These are phyloP conservation scores for Candolleomyces efflorescens DNA, from an alignment of 768 basidiomycete genomes.

Conservation along the genomic window DNA sequence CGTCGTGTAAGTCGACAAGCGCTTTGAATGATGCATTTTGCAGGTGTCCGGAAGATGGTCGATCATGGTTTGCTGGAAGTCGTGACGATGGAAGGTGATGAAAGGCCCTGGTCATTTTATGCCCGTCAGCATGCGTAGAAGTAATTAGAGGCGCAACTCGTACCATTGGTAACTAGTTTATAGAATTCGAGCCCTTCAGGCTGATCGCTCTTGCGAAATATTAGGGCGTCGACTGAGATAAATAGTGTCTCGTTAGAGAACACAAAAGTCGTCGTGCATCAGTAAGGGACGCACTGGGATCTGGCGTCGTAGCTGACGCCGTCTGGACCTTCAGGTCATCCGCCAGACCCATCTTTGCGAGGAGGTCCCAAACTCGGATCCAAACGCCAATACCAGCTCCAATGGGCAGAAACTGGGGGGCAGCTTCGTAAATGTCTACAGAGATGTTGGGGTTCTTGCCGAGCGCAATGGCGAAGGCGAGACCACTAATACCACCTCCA, in stretches of 20 bases:
- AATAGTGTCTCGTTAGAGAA: no score
- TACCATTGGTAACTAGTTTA: constrained; percentile 2
- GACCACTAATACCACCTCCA: constrained; percentile 37
- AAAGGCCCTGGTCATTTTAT: constrained; percentile 26
- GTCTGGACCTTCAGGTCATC: constrained; percentile 21
- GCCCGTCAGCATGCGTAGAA: not conserved
- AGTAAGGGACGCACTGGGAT: not conserved
- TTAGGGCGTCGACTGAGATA: constrained; percentile 5
- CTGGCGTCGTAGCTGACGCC: constrained; percentile 4
- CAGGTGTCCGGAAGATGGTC: constrained; percentile 36
- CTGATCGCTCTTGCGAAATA: constrained; percentile 15
- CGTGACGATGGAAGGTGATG: constrained; percentile 49
- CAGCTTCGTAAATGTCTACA: constrained; percentile 39
- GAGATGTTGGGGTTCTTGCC: constrained; percentile 19
- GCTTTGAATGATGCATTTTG: constrained; percentile 43
- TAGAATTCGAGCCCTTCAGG: constrained; percentile 16
- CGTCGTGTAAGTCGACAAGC: constrained; percentile 44
- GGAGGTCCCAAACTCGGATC: constrained; percentile 38
- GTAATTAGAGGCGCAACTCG: not conserved
- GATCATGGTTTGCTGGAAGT: constrained; percentile 53
- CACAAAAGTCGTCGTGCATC: not conserved
- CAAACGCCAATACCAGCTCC: constrained; percentile 43
- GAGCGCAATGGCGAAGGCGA: constrained; percentile 31
- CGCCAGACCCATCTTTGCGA: constrained; percentile 35
- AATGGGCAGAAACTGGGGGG: constrained; percentile 33